Percentiles rank a stretch among this genome's conserved stretches.
phyloP scores from a whole-genome alignment of 192 early-diverging fungal genomes.

The Podila epigama region DNA sequence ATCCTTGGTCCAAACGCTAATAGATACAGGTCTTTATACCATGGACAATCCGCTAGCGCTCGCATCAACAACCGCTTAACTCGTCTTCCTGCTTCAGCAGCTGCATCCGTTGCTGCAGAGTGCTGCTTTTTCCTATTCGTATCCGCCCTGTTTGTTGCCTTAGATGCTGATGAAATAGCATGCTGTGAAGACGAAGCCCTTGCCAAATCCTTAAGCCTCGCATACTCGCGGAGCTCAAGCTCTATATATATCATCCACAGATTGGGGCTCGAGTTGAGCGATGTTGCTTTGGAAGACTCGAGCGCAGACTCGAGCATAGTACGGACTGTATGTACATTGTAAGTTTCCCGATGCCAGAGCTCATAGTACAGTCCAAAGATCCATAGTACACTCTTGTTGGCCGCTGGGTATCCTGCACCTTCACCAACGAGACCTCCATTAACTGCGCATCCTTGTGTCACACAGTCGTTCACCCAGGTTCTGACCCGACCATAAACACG shows the following conservation, averaged over 20 bases:
- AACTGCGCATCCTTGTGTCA: background rate
- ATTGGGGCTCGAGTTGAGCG: conserved; percentile 31
- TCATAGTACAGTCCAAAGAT: conserved; percentile 44
- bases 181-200: background rate
- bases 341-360: conserved; percentile 41
- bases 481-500: conserved; percentile 34
- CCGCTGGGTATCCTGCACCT: background rate
- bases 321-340: conserved; percentile 7
- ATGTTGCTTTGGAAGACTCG: conserved; percentile 17
- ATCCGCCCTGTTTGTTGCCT: background rate
- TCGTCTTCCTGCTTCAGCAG: background rate
- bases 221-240: conserved; percentile 39
- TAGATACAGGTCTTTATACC: conserved; percentile 44
- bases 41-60: conserved; percentile 37
- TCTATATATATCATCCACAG: conserved; percentile 47
- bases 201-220: conserved; percentile 11
- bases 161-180: no score
- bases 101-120: background rate
- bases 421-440: background rate
- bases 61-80: conserved; percentile 34
- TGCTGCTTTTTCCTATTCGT: background rate
- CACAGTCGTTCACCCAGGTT: conserved; percentile 29
- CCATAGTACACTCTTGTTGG: conserved; percentile 24
- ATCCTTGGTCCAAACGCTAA: conserved; percentile 39
- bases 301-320: conserved; percentile 31